Base-by-base conservation (phyloP, 2,329 filamentous ascomycete species). In the Fusarium chuoi region DNA sequence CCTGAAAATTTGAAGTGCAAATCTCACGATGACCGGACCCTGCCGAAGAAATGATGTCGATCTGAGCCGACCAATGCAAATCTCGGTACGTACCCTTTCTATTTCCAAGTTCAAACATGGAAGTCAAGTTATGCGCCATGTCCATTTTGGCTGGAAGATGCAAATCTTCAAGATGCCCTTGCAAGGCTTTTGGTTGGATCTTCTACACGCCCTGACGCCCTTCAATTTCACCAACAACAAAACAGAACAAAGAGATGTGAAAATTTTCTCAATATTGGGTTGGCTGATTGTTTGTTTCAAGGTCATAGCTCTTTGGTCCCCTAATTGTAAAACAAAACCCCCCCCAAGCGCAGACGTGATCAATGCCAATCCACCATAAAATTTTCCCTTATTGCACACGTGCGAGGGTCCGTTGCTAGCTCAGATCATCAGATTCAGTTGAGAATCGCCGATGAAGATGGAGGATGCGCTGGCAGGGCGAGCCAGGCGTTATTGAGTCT, bases 21-120 rank as follows among this genome's bases (percentile, higher is more conserved):
- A 67, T 41, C 62, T 62, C 61, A 65, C 46, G 41, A 72, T 56
- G 64, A 45, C 41, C 75, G 76, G 76, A 68, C 60, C 73, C 65
- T 78, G 76, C 76, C 76, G 76, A 78, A 65, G 51, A 55, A 41
- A 75, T 76, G 67, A 76, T 77, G 77, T 76, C 56, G 76, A 72
- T 73, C 75, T 78, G 67, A 67, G 63, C 71, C 70, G 75, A 75
- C 65, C 33, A 36, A 51, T 59, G 33, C 56, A 24, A 51, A 24
- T 24, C 30, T 38, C 9, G 46, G 65, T 68, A 68, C 64, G 64
- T 68, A 68, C 38, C 26, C 20, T 17, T 17, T 41, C 28, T 24
- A 22, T 28, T 49, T 49, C 36, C 45, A 30, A 48, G 45, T 30
- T 33, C 33, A 33, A 14, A 13, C 44, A 41, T n/a, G n/a, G n/a